These are phyloP conservation scores for Cronartium ribicola DNA, from an alignment of 1,284 basidiomycete species.

Conservation along the genomic window DNA sequence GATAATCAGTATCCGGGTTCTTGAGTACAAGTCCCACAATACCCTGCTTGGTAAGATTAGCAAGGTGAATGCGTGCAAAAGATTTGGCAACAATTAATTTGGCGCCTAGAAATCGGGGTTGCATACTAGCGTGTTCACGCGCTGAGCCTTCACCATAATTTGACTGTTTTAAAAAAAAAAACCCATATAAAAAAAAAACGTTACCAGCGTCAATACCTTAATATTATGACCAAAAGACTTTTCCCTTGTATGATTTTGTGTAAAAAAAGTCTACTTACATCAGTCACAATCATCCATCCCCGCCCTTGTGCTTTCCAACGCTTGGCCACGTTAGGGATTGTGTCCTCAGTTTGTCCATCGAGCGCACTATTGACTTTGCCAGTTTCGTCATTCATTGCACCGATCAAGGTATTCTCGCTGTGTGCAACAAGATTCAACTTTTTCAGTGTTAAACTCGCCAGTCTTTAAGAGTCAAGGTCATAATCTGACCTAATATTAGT, in stretches of 20 bases:
- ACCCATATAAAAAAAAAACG: too few relatives aligned
- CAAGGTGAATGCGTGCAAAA: conserved; percentile 98
- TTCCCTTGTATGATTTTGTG: not conserved
- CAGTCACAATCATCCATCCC: conserved; percentile 91
- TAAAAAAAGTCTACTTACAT: conserved; percentile 52
- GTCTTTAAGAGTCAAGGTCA: conserved; percentile 2
- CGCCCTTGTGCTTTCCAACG: conserved; percentile 72
- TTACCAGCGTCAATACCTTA: not conserved
- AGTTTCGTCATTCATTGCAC: conserved; percentile 86
- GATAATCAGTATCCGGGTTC: conserved; percentile 29
- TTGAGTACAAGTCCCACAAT: conserved; percentile 24
- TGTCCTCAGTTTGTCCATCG: conserved; percentile 65
- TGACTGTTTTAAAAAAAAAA: conserved; percentile 45
- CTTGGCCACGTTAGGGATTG: conserved; percentile 84
- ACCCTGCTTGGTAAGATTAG: conserved; percentile 61
- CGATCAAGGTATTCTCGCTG: conserved; percentile 47
- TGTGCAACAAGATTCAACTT: not conserved
- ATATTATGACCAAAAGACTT: not conserved
- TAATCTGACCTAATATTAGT: conserved; percentile 46
- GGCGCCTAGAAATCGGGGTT: conserved; percentile 85
- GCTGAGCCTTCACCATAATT: conserved; percentile 93
- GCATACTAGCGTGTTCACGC: conserved; percentile 95
- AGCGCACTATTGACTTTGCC: conserved; percentile 84
- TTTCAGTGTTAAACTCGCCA: not conserved
- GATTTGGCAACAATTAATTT: conserved; percentile 61